Base-by-base conservation (phyloP, 805 yeast species). In the Candida pini region DNA sequence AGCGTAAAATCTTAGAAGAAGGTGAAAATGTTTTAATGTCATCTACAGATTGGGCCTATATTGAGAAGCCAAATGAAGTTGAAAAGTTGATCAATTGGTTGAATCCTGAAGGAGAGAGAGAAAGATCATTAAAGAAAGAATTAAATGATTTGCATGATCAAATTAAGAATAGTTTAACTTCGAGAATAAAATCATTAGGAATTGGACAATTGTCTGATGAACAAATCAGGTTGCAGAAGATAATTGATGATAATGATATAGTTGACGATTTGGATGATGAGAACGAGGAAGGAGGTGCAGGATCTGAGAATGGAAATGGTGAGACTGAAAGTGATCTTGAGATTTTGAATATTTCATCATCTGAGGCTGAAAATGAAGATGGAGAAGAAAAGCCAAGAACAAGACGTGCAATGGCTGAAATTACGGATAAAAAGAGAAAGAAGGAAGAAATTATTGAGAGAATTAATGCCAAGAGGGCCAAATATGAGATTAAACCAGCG, bases 41-140 rank as follows among this genome's bases (percentile, higher is more conserved):
- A 10, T 64, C 71, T 1, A 41, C 58, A 5, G 73, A 74, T 24
- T 88, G 97, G 97, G 72, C 81, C 35, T 84, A 57, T 46, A 73
- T 77, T 44, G 95, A 87, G 44, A 61, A 53, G 2, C 64, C 70
- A 0, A 72, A 68, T n/a, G 80, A 81, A 26, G 56, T 87, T 21
- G 73, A 71, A 2, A 53, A 53, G 10, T 51, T 89, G 18, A 38
- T 79, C 7, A 53, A 59, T n/a, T 81, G 90, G 86, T 62, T 88
- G 32, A 78, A 81, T 45, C 77, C 74, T 4, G 76, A 80, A 71
- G 96, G 96, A 3, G 64, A 62, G 33, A 63, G 95, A 30, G 97
- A 88, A 51, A 68, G 76, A 13, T 66, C 62, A 24, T 65, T 89
- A 30, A 62, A 74, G 26, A 81, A 79, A 45, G 94, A 83, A 47